phyloP scores from a whole-genome alignment of 768 basidiomycete genomes.

The Collybia mongolica region DNA sequence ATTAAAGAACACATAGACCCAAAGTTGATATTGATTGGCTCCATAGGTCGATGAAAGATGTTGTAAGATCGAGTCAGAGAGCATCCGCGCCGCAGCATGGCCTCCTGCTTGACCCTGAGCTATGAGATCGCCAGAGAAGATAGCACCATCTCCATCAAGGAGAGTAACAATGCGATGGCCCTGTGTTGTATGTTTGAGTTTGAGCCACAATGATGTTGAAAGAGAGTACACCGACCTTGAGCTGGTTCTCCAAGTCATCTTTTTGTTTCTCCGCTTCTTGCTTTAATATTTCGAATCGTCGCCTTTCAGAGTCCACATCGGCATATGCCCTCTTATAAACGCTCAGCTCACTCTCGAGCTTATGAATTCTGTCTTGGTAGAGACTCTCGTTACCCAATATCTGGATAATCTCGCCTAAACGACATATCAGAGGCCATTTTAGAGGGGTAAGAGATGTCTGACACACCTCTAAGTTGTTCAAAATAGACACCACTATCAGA shows the following conservation, averaged over 20 bases:
- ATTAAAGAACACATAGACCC: constrained; percentile 64
- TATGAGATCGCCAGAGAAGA: constrained; percentile 56
- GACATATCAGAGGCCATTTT: background rate
- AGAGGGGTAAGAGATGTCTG: background rate
- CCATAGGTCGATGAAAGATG: constrained; percentile 33
- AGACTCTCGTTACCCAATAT: constrained; percentile 31
- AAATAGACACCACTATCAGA: constrained; percentile 24
- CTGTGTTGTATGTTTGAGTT: constrained; percentile 20
- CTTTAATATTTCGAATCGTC: constrained; percentile 29
- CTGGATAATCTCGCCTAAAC: constrained; percentile 36
- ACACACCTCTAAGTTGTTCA: constrained; percentile 36
- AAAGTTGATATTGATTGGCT: constrained; percentile 48
- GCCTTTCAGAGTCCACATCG: constrained; percentile 33
- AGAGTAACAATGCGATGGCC: constrained; percentile 49
- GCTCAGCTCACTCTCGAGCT: constrained; percentile 38
- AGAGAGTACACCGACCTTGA: constrained; percentile 28
- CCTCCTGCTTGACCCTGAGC: constrained; percentile 58
- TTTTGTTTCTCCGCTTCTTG: constrained; percentile 36
- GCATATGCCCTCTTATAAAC: constrained; percentile 43
- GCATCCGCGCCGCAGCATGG: constrained; percentile 47
- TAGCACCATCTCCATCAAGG: constrained; percentile 66
- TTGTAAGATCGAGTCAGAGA: constrained; percentile 39
- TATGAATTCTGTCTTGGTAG: constrained; percentile 27
- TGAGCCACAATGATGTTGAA: background rate
- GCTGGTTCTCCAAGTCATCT: constrained; percentile 36